These are phyloP conservation scores for Picea abies DNA, from an alignment of 83 land plant genomes.

Conservation along the genomic window DNA sequence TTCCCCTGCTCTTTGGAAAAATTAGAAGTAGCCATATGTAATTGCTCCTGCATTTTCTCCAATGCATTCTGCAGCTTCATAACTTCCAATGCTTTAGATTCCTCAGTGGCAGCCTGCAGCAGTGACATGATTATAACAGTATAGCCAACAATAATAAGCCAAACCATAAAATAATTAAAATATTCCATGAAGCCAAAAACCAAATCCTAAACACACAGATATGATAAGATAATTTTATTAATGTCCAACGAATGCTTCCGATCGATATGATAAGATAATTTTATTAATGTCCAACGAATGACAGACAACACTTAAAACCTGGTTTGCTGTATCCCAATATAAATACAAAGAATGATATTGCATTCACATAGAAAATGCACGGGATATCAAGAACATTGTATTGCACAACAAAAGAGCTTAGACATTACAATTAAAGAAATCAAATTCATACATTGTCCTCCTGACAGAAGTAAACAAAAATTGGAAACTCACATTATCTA, in stretches of 20 bases:
- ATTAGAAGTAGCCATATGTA: not conserved
- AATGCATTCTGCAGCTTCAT: conserved; percentile 3
- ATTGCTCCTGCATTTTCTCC: not conserved
- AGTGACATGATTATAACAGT: not conserved
- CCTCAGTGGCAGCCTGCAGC: not conserved
- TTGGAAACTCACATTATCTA: no score
- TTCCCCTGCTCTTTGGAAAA: not conserved
- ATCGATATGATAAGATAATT: no score
- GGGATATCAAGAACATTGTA: no score
- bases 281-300: no score
- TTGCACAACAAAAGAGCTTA: not conserved
- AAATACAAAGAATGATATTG: not conserved
- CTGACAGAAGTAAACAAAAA: no score
- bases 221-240: no score
- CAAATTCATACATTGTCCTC: not conserved
- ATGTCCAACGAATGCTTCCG: no score
- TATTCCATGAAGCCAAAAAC: no score
- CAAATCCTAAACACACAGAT: not conserved
- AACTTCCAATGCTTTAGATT: conserved; percentile 4
- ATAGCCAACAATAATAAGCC: no score
- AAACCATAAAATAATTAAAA: no score
- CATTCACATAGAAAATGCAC: no score
- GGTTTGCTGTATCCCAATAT: not conserved
- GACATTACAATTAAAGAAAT: not conserved
- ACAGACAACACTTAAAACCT: not conserved